Conservation (phyloP, 495 filamentous ascomycete genomes). For the Penicillium cosmopolitanum region DNA sequence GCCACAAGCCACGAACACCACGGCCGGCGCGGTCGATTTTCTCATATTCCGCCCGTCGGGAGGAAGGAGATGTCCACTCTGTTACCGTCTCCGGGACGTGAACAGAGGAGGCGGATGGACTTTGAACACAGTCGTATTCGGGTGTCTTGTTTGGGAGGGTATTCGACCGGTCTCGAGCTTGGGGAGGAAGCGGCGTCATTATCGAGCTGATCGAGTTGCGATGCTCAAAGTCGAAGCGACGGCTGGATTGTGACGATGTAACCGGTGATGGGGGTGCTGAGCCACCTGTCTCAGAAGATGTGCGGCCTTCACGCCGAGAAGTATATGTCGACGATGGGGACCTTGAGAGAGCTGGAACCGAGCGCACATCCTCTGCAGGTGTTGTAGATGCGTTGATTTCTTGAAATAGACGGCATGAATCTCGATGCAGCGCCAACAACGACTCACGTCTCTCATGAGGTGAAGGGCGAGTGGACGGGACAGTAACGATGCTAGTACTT, state of each 20-base stretch:
- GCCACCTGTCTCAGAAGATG: constrained; percentile 21
- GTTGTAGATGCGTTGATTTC: constrained; percentile 15
- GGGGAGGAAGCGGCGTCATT: constrained; percentile 11
- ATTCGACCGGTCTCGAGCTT: constrained; percentile 25
- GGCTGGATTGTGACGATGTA: constrained; percentile 20
- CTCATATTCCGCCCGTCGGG: constrained; percentile 51
- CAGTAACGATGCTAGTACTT: constrained; percentile 34
- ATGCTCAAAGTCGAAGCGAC: constrained; percentile 19
- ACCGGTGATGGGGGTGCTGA: constrained; percentile 31
- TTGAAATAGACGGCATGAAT: constrained; percentile 51
- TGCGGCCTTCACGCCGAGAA: constrained; percentile 16
- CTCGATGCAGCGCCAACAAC: constrained; percentile 47
- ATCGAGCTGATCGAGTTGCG: constrained; percentile 16
- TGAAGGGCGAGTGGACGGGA: constrained; percentile 23
- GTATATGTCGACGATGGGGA: constrained; percentile 12
- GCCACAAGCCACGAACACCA: constrained; percentile 50
- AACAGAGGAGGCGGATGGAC: constrained; percentile 31
- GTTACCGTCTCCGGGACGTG: constrained; percentile 48
- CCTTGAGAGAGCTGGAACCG: constrained; percentile 8
- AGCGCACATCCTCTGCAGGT: constrained; percentile 14
- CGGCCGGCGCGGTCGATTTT: constrained; percentile 54
- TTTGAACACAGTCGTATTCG: constrained; percentile 10
- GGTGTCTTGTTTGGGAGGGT: constrained; percentile 15
- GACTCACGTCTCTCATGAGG: constrained; percentile 37
- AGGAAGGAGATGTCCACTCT: constrained; percentile 53